Base-by-base conservation (phyloP, 768 basidiomycete species). In the Coprinellus micaceus region DNA sequence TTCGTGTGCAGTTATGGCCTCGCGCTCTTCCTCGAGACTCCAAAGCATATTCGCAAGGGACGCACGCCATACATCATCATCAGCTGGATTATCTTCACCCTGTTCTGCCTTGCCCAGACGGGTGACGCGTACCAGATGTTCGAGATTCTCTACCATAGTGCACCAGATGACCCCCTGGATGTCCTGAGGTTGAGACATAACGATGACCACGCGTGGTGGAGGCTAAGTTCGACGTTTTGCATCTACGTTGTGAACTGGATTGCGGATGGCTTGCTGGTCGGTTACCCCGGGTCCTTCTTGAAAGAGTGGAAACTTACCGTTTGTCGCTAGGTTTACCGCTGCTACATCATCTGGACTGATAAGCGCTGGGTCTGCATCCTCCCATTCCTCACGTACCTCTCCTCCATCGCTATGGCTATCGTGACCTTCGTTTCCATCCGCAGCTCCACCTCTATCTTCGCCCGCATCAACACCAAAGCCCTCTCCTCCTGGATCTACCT, bases 1-100 rank as follows among this genome's bases (percentile, higher is more conserved):
- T 56, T 56, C 21, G 50, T 56, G 46, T 56, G 46, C 22, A 17
- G 48, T 2, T 56, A 56, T 26, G 47, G 54, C 13, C 54, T 56
- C 25, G 37, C 54, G 30, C 36, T 33, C 22, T 56, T 49, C 25
- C 43, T 56, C 47, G 46, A 56, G 13, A 49, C 54, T 3, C 47
- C 54, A 47, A 48, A 49, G 22, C 17, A 37, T 2, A 15, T 37
- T 15, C 46, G 54, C 19, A 40, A 48, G 5, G 54, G 54, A 22
- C 54, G 54, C 15, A 22, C 33, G 10, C 47, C 36, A 11, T 56
- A 37, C 47, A 50, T 56, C 46, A 10, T 50, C 10, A 37, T 50
- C 17, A 50, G 54, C 17, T 56, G 54, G 46, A 21, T 19, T 9
- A 37, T 50, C 10, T 48, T 43, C 24, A 40, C 43, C 30, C 30